Base-by-base conservation (phyloP, 345 rosid species). In the Eucalyptus decipiens region DNA sequence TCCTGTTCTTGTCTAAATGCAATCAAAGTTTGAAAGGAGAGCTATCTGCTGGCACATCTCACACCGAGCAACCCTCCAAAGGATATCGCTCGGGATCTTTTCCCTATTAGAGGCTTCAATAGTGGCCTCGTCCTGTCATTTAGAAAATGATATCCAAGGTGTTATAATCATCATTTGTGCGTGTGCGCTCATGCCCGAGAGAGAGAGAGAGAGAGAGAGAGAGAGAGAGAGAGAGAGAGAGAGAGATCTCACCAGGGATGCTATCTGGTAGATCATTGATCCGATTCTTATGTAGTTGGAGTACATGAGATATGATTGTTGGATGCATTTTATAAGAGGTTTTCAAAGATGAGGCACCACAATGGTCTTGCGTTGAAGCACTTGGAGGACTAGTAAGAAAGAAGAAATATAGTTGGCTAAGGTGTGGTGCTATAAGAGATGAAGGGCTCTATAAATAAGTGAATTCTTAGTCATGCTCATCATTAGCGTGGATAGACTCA, bases 141-240 rank as follows among this genome's bases (percentile, higher is more conserved):
- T 7, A 32, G 11, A 67, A 67, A 32, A 67, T 60, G 23, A 67
- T 67, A 8, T 17, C 4, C 80, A 67, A 17, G 21, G 7, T 67
- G 21, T 67, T 67, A 67, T 16, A 32, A 67, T 30, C 37, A 65
- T 65, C 19, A 30, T 14, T n/a, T 65, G 37, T 60, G 67, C 32
- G 15, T 11, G n/a, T 5, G 3, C 2, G 1, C 62, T 21, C 28
- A 10, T 56, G 62, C 13, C 8, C 62, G 0, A 67, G 65, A 56
- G n/a, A 60, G 0, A 67, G 19, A 67, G 37, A 67, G 37, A 67
- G 0, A 67, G 19, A 67, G 37, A 67, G 37, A 67, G 0, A 67
- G n/a, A n/a, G 0, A 67, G 65, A 56, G n/a, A 60, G 0, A 67
- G 0, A 67, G 65, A 56, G n/a, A 60, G 0, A 67, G 19, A 67